Percentiles rank a stretch among this genome's conserved stretches.
Conservation (phyloP, 2,329 filamentous ascomycete genomes). For the Sporothrix sp. region DNA sequence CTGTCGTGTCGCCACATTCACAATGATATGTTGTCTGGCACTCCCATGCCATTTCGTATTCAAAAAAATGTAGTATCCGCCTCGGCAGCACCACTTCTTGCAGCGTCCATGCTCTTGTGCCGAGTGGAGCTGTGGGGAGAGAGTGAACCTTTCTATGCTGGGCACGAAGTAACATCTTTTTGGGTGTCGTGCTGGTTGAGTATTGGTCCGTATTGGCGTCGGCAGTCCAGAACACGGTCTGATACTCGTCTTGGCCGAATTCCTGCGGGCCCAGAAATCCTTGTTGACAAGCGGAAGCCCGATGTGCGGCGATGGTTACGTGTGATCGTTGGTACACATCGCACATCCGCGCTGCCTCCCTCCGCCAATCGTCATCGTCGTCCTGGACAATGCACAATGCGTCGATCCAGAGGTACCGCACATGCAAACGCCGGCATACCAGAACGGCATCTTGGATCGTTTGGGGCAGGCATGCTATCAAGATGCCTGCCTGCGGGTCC, state of each 20-base stretch:
- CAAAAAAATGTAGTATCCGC: slow-evolving; percentile 5
- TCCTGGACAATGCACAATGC: slow-evolving; percentile 21
- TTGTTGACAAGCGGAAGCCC: slow-evolving; percentile 5
- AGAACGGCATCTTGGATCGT: slow-evolving; percentile 10
- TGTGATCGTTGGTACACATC: slow-evolving; percentile 10
- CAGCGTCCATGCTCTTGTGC: not conserved
- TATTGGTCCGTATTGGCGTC: not conserved
- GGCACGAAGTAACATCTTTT: not conserved
- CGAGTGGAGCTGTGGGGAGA: not conserved
- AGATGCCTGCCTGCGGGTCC: slow-evolving; percentile 1
- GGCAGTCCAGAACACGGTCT: slow-evolving; percentile 3
- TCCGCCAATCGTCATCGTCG: slow-evolving; percentile 12
- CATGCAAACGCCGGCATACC: slow-evolving; percentile 12
- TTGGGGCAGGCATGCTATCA: not conserved
- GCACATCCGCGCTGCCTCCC: slow-evolving; percentile 9
- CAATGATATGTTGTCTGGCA: slow-evolving; percentile 6
- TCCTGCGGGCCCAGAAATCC: slow-evolving; percentile 8
- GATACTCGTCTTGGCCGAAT: not conserved
- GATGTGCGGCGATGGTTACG: slow-evolving; percentile 7
- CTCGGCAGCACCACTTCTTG: slow-evolving; percentile 7
- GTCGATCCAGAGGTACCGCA: slow-evolving; percentile 22
- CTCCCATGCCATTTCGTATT: slow-evolving; percentile 9
- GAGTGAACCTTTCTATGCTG: not conserved
- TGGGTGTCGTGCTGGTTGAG: not conserved
- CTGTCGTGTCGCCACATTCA: slow-evolving; percentile 1